These are phyloP conservation scores for Jamesozyma hellenica DNA, from an alignment of 805 yeast species.

Conservation along the genomic window DNA sequence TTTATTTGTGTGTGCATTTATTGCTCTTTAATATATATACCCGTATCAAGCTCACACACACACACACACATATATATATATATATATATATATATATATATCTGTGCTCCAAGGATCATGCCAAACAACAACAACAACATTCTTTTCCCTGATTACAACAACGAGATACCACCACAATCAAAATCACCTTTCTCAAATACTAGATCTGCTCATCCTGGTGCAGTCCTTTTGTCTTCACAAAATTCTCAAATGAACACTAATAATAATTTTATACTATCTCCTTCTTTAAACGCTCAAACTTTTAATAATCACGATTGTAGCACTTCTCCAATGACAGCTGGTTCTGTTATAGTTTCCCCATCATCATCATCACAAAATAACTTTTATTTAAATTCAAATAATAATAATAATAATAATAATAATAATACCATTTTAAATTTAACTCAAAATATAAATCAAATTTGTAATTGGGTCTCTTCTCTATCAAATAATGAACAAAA, in stretches of 20 bases:
- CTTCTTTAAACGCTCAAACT: neutral
- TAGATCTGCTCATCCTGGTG: slow-evolving; percentile 34
- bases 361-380: slow-evolving; percentile 9
- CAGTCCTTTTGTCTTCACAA: slow-evolving; percentile 31
- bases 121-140: neutral
- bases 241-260: slow-evolving; percentile 7
- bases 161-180: neutral
- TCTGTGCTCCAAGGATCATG: no score
- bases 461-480: slow-evolving; percentile 42
- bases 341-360: slow-evolving; percentile 20
- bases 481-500: slow-evolving; percentile 43
- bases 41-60: no score
- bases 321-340: slow-evolving; percentile 15
- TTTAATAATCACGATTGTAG: neutral
- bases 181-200: slow-evolving; percentile 8
- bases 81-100: no score
- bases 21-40: no score
- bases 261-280: slow-evolving; percentile 7
- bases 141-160: neutral
- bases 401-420: neutral
- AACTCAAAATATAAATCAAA: slow-evolving; percentile 41
- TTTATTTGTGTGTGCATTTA: no score
- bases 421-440: slow-evolving; percentile 23
- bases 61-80: no score
- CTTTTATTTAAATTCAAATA: slow-evolving; percentile 5